Base-by-base conservation (phyloP, 768 basidiomycete genomes). In the Pulveroboletus sp. region DNA sequence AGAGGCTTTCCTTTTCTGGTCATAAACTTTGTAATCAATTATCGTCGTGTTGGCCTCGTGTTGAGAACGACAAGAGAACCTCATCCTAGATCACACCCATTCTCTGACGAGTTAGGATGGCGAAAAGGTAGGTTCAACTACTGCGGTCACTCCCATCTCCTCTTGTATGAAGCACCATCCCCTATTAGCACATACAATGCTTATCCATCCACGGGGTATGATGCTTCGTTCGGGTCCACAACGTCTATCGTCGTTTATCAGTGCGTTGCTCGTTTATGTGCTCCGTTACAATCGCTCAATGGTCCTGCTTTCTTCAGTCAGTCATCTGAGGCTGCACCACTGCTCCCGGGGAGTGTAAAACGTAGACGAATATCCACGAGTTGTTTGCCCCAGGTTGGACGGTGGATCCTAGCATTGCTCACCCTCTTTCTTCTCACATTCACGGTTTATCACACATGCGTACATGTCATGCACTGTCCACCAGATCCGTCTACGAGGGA, bases 401-500 rank as follows among this genome's bases (percentile, higher is more conserved):
- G 9, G 41, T 28, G 6, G 24, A 24, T 11, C 38, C 8, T 57
- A 0, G 26, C 9, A 5, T 5, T 63, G 24, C 17, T 37, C 9
- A 15, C 31, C 14, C 0, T 58, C 28, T 39, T 33, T 0, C 14
- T 32, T 14, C 0, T 55, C n/a, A 33, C 33, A 0, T 18, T 39
- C 28, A 10, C n/a, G 18, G 14, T 11, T 9, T 39, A 48, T 30
- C 28, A 47, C 14, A 38, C 46, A 4, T 8, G 8, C 7, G 15
- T 35, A 14, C 59, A 57, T 18, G n/a, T 42, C 35, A 0, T 8
- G 5, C 28, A 4, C 6, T 59, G 58, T 44, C 50, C 58, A 0
- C 49, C 35, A 0, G 55, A 57, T 13, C 39, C 49, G 2, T 30
- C 31, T 33, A 46, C 43, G 8, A 47, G 51, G 32, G 49, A 45